Percentiles rank a stretch among this genome's conserved stretches.
Conservation (phyloP, 306 rosid genomes). For the Leucaena leucocephala region DNA sequence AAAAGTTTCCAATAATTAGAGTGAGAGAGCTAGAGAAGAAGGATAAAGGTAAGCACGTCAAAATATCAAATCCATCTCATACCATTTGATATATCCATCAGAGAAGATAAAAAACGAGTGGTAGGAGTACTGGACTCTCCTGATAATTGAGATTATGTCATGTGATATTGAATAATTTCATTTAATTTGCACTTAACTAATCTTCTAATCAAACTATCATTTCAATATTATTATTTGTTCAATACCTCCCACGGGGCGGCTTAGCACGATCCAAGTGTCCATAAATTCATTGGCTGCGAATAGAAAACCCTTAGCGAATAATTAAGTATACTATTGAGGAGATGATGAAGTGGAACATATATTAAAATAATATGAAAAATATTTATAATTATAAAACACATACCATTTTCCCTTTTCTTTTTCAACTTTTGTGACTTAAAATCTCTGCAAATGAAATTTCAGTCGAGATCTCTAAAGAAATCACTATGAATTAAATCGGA, state of each 20-base stretch:
- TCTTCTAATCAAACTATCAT: not conserved
- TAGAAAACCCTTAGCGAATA: not conserved
- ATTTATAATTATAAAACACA: not conserved
- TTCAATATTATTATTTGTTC: not conserved
- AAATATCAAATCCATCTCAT: slow-evolving; percentile 30
- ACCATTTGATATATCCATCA: not conserved
- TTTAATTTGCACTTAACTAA: not conserved
- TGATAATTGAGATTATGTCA: not conserved
- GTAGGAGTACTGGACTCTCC: not conserved
- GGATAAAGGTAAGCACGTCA: slow-evolving; percentile 3
- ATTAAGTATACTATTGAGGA: not conserved
- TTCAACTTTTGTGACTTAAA: slow-evolving; percentile 18
- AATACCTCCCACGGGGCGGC: not conserved
- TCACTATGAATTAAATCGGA: slow-evolving; percentile 35
- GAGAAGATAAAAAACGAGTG: slow-evolving; percentile 14
- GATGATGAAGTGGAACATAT: not conserved
- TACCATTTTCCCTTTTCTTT: slow-evolving; percentile 9
- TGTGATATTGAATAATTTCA: not conserved
- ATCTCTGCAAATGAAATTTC: slow-evolving; percentile 32
- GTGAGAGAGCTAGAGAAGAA: slow-evolving; percentile 8
- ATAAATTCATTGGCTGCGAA: not conserved
- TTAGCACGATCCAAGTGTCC: not conserved
- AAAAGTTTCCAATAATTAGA: not conserved
- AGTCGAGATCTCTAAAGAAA: slow-evolving; percentile 42
- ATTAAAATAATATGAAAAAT: not conserved